Conservation (phyloP, 2,329 filamentous ascomycete species). For the Trichoderma hamatum region DNA sequence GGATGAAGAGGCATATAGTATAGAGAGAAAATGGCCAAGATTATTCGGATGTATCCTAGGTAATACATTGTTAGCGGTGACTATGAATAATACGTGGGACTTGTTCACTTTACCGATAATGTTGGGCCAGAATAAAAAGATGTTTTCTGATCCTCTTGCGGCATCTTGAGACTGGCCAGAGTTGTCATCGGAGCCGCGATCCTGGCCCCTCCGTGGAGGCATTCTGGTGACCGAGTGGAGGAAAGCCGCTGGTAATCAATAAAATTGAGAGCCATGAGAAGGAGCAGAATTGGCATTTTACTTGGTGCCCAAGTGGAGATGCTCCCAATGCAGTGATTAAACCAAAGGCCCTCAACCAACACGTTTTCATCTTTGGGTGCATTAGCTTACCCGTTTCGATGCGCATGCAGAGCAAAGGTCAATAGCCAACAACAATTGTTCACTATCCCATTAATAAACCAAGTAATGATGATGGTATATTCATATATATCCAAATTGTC, state of each 20-base stretch:
- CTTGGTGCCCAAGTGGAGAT: background rate
- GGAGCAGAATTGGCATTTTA: background rate
- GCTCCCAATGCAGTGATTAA: background rate
- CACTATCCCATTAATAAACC: background rate
- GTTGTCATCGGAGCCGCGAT: background rate
- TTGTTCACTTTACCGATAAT: slow-evolving; percentile 63
- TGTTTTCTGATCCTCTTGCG: slow-evolving; percentile 60
- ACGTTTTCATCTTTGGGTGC: background rate
- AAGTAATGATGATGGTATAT: background rate
- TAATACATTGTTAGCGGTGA: background rate
- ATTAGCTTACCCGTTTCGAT: background rate
- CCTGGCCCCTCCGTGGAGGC: background rate
- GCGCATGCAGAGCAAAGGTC: background rate
- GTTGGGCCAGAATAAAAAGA: slow-evolving; percentile 79
- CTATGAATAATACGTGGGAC: background rate
- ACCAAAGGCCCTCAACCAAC: background rate
- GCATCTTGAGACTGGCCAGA: background rate
- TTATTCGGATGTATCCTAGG: slow-evolving; percentile 73
- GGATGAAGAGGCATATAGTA: slow-evolving; percentile 99
- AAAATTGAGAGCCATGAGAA: too few relatives aligned
- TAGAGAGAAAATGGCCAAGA: slow-evolving; percentile 82
- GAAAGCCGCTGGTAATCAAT: too few relatives aligned
- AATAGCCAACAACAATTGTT: background rate
- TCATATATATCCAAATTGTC: background rate
- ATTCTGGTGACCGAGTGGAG: background rate